phyloP scores from a whole-genome alignment of 768 basidiomycete species.

The Leucosporidium creatinivorum region DNA sequence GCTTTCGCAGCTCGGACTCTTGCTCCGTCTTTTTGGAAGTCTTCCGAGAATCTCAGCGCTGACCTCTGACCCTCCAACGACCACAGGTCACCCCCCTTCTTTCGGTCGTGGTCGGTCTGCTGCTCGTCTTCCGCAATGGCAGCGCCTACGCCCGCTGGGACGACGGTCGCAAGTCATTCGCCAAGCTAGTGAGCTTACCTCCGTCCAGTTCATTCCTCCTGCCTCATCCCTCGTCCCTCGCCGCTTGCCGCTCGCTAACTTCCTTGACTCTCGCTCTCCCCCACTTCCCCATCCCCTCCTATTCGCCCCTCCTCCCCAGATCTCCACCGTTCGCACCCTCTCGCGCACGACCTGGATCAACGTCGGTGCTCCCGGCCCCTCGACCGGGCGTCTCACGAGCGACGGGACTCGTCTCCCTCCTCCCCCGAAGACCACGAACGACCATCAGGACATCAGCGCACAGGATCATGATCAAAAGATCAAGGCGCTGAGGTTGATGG shows the following conservation, averaged over 20 bases:
- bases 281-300: not conserved
- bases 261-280: too few species aligned
- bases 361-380: constrained; percentile 12
- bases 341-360: constrained; percentile 26
- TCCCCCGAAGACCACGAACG: not conserved
- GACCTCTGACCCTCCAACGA: not conserved
- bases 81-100: constrained; percentile 24
- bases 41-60: too few species aligned
- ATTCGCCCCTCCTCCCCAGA: not conserved
- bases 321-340: constrained; percentile 13
- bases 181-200: constrained; percentile 8
- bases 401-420: not conserved
- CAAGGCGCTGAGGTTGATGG: constrained; percentile 25
- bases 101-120: constrained; percentile 33
- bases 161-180: constrained; percentile 18
- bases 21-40: too few species aligned
- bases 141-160: constrained; percentile 29
- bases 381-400: constrained; percentile 3
- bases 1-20: too few species aligned
- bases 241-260: too few species aligned
- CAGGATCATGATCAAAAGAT: constrained; percentile 32
- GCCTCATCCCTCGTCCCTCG: not conserved
- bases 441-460: not conserved
- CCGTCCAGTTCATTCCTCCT: too few species aligned
- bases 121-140: constrained; percentile 35